Conservation (phyloP, 2,329 filamentous ascomycete species). For the Verticillium dahliae region DNA sequence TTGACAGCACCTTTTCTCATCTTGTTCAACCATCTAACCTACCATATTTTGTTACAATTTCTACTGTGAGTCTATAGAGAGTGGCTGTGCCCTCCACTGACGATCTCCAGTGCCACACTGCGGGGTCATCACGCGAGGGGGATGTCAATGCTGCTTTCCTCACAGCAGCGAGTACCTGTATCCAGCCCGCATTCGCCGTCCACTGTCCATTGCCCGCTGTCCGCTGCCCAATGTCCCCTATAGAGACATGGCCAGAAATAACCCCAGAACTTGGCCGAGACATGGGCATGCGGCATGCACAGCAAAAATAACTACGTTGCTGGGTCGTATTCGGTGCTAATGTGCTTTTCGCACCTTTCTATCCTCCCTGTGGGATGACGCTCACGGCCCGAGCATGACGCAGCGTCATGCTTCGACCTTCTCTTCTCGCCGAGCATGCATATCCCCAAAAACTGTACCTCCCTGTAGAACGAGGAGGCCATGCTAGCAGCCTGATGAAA, state of each 20-base stretch:
- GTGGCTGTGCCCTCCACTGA: background rate
- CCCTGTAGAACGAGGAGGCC: background rate
- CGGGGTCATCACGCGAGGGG: background rate
- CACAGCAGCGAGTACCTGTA: no score
- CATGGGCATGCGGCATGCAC: background rate
- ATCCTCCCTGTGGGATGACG: background rate
- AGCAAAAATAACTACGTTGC: background rate
- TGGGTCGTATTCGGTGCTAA: background rate
- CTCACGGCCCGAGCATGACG: background rate
- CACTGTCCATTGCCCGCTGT: no score
- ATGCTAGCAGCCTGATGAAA: background rate
- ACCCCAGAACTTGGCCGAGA: background rate
- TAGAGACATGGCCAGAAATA: no score
- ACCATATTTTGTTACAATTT: no score
- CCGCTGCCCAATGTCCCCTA: no score
- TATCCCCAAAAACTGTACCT: background rate
- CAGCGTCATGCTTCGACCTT: background rate
- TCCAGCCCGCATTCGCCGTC: no score
- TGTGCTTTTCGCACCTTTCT: background rate
- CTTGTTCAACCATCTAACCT: no score
- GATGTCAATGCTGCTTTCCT: no score
- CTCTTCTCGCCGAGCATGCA: background rate
- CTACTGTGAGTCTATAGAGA: no score
- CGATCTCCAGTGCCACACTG: background rate
- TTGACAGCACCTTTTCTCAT: no score